Evolutionary conservation across 257 asterid species (phyloP).

Genomic region (Solanum raphanifolium): DNA sequence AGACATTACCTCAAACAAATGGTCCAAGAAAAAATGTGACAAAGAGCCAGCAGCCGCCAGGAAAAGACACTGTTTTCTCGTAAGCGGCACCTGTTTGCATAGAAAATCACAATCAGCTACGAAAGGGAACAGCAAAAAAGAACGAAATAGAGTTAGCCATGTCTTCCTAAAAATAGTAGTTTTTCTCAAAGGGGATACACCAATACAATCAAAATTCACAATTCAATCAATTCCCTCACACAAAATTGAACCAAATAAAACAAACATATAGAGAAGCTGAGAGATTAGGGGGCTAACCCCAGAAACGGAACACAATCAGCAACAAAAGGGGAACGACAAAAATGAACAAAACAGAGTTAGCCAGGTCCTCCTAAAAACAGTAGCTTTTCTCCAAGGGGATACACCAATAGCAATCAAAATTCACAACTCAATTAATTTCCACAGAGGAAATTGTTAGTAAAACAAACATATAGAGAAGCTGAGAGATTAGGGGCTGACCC

Average conservation of each 20-base stretch:
- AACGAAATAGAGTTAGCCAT: background rate
- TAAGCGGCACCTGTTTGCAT: conserved; percentile 50
- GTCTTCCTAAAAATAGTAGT: background rate
- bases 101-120: background rate
- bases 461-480: background rate
- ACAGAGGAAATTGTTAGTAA: background rate
- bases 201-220: background rate
- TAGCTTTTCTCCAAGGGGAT: background rate
- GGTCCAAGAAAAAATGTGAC: conserved; percentile 90
- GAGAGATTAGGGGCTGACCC: background rate
- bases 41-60: conserved; percentile 75
- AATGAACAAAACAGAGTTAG: background rate
- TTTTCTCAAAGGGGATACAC: background rate
- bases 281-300: background rate
- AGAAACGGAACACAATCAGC: background rate
- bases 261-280: background rate
- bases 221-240: background rate
- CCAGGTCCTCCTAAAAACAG: background rate
- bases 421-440: background rate
- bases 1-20: conserved; percentile 69
- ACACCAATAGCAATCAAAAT: background rate
- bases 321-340: background rate
- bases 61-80: conserved; percentile 58
- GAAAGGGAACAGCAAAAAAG: background rate
- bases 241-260: background rate